Conservation (phyloP, 2,329 filamentous ascomycete genomes). For the Sarocladiaceae sp. region DNA sequence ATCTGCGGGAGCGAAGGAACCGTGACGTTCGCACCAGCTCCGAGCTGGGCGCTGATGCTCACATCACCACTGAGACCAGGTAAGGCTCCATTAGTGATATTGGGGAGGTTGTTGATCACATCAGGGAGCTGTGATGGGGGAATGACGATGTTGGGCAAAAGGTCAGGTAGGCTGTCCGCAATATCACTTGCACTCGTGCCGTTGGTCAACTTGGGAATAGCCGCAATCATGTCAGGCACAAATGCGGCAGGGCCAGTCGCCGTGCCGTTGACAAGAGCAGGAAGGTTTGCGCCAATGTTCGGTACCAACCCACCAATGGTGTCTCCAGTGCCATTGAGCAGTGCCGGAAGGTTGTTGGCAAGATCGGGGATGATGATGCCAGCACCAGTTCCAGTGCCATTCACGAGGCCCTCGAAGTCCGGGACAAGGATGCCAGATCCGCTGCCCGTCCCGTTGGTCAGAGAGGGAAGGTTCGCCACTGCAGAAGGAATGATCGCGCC, state of each 20-base stretch:
- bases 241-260: not conserved
- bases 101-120: not conserved
- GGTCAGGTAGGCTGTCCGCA: not conserved
- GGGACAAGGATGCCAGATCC: not conserved
- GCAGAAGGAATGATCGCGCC: not conserved
- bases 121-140: not conserved
- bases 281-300: not conserved
- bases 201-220: constrained; percentile 1
- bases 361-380: constrained; percentile 6
- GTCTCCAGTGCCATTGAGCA: constrained; percentile 7
- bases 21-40: not conserved
- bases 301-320: not conserved
- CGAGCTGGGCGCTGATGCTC: not conserved
- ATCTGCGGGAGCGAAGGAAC: constrained; percentile 1
- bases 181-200: constrained; percentile 5
- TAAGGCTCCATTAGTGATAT: not conserved
- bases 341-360: not conserved
- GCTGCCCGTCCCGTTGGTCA: not conserved
- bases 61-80: not conserved
- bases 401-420: constrained; percentile 1
- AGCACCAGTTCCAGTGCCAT: not conserved
- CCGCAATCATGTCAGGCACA: not conserved
- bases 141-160: constrained; percentile 7
- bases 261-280: not conserved
- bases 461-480: not conserved